Evolutionary conservation across 192 early-diverging fungal genomes (phyloP).

Genomic region (Umbelopsis isabellina): DNA sequence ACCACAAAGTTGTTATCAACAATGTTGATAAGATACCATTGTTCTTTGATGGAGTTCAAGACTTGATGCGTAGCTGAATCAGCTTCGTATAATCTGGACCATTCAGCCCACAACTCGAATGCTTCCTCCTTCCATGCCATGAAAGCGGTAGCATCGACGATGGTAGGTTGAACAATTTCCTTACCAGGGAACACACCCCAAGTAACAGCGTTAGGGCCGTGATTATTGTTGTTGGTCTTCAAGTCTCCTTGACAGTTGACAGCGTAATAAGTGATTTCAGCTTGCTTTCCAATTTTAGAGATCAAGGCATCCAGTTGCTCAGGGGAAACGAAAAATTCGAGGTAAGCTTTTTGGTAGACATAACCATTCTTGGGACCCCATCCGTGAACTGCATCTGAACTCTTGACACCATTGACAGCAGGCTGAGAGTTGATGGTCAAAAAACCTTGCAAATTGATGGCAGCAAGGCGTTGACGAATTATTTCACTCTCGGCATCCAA

Average conservation of each 20-base stretch:
- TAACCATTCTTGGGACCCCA: constrained; percentile 98
- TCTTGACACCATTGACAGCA: constrained; percentile 86
- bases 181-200: constrained; percentile 99
- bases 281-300: constrained; percentile 63
- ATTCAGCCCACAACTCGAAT: constrained; percentile 91
- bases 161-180: constrained; percentile 93
- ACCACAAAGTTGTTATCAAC: constrained; percentile 94
- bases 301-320: constrained; percentile 71
- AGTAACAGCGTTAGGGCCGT: constrained; percentile 92
- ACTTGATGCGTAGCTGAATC: constrained; percentile 53
- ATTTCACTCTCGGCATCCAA: constrained; percentile 71
- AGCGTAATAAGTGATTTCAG: constrained; percentile 89
- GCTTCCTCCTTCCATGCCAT: constrained; percentile 98
- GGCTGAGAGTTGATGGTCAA: constrained; percentile 97
- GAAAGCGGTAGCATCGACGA: constrained; percentile 92
- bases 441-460: constrained; percentile 78
- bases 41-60: constrained; percentile 64
- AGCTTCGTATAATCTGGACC: constrained; percentile 74
- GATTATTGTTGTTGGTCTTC: constrained; percentile 83
- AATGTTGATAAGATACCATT: constrained; percentile 92
- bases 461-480: constrained; percentile 70
- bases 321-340: constrained; percentile 91
- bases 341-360: constrained; percentile 97
- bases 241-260: constrained; percentile 90
- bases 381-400: constrained; percentile 76